These are phyloP conservation scores for Cryptomeria japonica DNA, from an alignment of 75 land plant species.

Conservation along the genomic window DNA sequence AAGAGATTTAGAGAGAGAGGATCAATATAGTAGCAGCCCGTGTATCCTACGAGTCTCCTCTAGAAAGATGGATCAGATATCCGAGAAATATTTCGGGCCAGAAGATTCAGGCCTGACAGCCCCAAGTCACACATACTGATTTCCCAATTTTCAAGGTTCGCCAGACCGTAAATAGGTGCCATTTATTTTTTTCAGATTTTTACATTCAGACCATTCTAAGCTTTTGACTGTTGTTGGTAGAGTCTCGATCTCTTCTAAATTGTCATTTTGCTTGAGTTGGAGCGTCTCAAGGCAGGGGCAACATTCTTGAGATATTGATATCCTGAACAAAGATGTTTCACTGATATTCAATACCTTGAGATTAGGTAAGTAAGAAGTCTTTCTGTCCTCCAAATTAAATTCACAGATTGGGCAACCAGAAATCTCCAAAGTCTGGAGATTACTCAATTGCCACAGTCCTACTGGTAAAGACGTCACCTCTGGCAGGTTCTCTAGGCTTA, in stretches of 20 bases:
- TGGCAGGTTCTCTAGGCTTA: no score
- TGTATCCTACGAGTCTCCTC: no score
- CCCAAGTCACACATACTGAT: no score
- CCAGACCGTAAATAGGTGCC: no score
- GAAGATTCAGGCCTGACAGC: no score
- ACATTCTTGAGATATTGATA: no score
- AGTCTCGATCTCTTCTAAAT: neutral
- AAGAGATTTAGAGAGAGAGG: no score
- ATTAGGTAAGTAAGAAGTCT: neutral
- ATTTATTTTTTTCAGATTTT: neutral
- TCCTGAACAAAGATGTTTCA: neutral
- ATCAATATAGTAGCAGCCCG: no score
- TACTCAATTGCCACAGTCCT: neutral
- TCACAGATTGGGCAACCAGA: neutral
- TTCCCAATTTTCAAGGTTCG: no score
- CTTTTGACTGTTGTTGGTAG: neutral
- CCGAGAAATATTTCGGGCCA: no score
- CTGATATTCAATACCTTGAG: neutral
- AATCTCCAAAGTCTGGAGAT: neutral
- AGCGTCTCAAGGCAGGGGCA: neutral
- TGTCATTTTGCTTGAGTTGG: neutral
- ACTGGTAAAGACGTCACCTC: neutral
- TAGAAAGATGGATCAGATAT: no score
- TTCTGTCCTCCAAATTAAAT: neutral
- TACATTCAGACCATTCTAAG: neutral